Base-by-base conservation (phyloP, 768 basidiomycete species). In the Amanita molliuscula region DNA sequence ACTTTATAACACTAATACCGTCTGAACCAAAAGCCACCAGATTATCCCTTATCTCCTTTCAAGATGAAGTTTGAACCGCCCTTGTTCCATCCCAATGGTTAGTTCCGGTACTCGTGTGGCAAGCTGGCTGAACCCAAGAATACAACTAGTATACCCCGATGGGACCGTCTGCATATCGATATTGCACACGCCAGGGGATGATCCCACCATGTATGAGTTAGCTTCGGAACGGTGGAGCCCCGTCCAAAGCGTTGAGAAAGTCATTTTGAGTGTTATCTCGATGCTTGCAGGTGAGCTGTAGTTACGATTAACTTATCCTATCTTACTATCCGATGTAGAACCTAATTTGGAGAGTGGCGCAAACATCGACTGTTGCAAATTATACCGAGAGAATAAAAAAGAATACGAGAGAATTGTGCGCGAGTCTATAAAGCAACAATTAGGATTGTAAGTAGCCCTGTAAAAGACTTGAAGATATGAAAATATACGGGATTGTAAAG, bases 51-150 rank as follows among this genome's bases (percentile, higher is more conserved):
- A 59, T 95, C 90, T 47, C 96, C 96, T 16, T 98, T 98, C 82
- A 97, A 93, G 72, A 98, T 99, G 96, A 91, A 79, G 61, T 99
- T 99, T 60, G 93, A 97, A 40, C 96, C 96, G 3, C 94, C 95
- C 2, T 65, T 99, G 49, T 88, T 97, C 67, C 96, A 99, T 67
- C 96, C 96, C 15, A 99, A 99, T 65, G 87, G 96, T 95, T 57
- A 66, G 87, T 68, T 47, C 26, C 25, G 37, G 6, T 42, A 3
- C 20, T 11, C 16, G 18, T 26, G 25, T 23, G 48, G 18, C 26
- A n/a, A 20, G 28, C 42, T 44, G 50, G 23, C 29, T 44, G 36
- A 35, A 15, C 21, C 50, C 33, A 34, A 40, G 43, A 51, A 29
- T 42, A 21, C 3, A 9, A 13, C 18, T 63, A 97, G 94, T 98